Evolutionary conservation across 805 yeast species (phyloP), one percentile per base, ranked within the genome.

Genomic region (Martiniozyma abietophila): DNA sequence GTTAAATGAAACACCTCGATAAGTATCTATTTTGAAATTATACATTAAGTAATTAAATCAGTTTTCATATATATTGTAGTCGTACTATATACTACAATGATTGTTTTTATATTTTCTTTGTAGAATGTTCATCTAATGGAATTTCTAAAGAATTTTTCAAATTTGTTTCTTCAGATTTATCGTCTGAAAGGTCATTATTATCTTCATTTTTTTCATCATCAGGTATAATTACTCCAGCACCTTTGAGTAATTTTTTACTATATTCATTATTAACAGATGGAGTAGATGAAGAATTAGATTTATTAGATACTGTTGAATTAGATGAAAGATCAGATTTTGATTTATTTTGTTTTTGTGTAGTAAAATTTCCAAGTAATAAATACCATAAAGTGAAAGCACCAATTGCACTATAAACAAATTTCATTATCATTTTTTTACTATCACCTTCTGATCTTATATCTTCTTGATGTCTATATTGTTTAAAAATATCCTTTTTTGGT

Each of bases 401-500:
- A 11, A 33, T 22, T 26, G 36, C 34, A n/a, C 38, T 40, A 18
- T 35, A 22, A 11, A 22, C 21, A 2, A 43, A 7, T 34, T 27
- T 38, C 24, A 37, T 20, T 5, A 45, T 31, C 9, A 36, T 25
- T 27, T 36, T 27, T 18, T 37, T 33, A 17, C 41, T 41, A 25
- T 36, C 43, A 8, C 24, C 21, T 18, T 44, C 40, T 27, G 32
- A 33, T 39, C 33, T 12, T 36, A 29, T 39, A 30, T 26, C 18
- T 26, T 36, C 19, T 31, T 36, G 31, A 28, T 31, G 20, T 21
- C 27, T 19, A 32, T 35, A 30, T 32, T 36, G 47, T 32, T 45
- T 48, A 26, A 42, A 41, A 10, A 50, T 42, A 1, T 31, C 46
- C 29, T 42, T 42, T 18, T 34, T 36, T 20, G 46, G 46, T 2